These are phyloP conservation scores for Chloroidium sp. DNA, from an alignment of 163 green algal species.

Conservation along the genomic window DNA sequence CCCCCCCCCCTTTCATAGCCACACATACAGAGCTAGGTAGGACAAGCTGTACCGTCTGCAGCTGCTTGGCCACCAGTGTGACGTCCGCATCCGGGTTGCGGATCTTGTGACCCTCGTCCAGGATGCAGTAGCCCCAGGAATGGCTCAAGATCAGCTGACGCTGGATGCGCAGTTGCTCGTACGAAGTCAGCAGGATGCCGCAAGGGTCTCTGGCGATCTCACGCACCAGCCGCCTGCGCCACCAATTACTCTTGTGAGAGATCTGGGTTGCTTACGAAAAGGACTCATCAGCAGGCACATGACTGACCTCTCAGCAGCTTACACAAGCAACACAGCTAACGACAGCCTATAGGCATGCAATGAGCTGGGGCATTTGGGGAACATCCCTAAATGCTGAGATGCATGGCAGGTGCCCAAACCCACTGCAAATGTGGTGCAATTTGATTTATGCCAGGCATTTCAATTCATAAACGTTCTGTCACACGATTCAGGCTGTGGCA, in stretches of 20 bases:
- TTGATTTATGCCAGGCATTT: too few species aligned
- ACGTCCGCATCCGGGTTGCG: conserved; percentile 89
- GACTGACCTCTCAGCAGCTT: too few species aligned
- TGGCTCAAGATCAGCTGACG: conserved; percentile 50
- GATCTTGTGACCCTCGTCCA: conserved; percentile 98
- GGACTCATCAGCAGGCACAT: neutral
- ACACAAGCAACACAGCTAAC: too few species aligned
- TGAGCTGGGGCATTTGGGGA: too few species aligned
- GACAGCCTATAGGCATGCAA: too few species aligned
- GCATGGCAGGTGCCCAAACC: too few species aligned
- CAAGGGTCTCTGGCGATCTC: conserved; percentile 15
- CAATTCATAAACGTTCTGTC: too few species aligned
- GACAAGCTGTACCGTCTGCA: conserved; percentile 57
- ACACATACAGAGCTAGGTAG: too few species aligned
- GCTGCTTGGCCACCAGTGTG: conserved; percentile 82
- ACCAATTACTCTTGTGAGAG: neutral
- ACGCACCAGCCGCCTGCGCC: conserved; percentile 18
- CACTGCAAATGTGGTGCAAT: too few species aligned
- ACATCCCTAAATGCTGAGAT: too few species aligned
- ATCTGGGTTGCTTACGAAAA: neutral
- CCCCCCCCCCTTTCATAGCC: too few species aligned
- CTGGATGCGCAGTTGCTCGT: conserved; percentile 76
- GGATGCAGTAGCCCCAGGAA: conserved; percentile 80
- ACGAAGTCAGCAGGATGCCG: conserved; percentile 84
- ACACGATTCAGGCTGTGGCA: too few species aligned